Base-by-base conservation (phyloP, 1,284 basidiomycete genomes). In the Sporisorium iseilematis-ciliati region DNA sequence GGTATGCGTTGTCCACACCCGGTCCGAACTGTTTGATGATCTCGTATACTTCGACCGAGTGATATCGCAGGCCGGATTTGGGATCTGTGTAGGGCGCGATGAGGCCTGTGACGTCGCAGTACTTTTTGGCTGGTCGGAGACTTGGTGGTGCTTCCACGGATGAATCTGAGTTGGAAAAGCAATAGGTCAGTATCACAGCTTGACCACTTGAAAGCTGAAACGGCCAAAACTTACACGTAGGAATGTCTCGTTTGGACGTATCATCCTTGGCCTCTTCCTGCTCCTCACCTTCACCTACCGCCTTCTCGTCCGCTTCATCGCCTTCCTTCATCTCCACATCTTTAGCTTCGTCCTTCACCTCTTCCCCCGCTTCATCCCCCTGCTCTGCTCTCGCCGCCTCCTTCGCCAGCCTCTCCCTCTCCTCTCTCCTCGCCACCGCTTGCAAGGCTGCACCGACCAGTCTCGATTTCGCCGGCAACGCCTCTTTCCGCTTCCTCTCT, bases 81-180 rank as follows among this genome's bases (percentile, higher is more conserved):
- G 93, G 93, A 78, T 94, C 92, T 0, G 92, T 94, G 78, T 94
- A 94, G 4, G 91, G 92, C 1, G 91, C 92, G 85, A 93, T 91
- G 7, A 95, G 87, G 0, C 93, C 93, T 0, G 93, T 95, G 6
- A 95, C 92, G 85, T 95, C 93, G 80, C 93, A 95, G 71, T 92
- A 93, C 73, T 91, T 90, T 72, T 90, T 89, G 57, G 90, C 90
- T 3, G 93, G 93, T 7, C 92, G 86, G 1, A 94, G 84, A 16
- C 91, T 93, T 0, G 93, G 93, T 0, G 93, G 92, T 8, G 93
- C 92, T 81, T 95, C 93, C 51, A 95, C 92, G 1, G 91, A 91
- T 0, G 89, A 89, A 78, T 94, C 92, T 94, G 76, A 65, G 61
- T 21, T 16, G 7, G 16, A 16, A 56, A 21, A 50, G 20, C 8